phyloP scores from a whole-genome alignment of 495 filamentous ascomycete genomes.

The Talaromyces wortmannii region DNA sequence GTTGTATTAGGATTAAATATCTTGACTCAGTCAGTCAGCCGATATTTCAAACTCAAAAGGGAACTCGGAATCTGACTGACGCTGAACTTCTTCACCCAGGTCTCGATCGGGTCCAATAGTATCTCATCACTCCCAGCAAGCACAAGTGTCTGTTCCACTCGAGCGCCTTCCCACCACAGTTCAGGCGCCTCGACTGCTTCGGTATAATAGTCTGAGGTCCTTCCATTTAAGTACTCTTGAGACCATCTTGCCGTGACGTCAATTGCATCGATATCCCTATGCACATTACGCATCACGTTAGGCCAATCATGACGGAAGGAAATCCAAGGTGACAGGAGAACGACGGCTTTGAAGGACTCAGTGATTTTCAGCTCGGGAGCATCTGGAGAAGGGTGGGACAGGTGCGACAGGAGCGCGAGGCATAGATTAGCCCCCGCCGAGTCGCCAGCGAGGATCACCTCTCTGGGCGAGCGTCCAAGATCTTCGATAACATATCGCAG shows the following conservation, averaged over 20 bases:
- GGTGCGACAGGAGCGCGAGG: conserved; percentile 46
- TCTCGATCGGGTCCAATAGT: conserved; percentile 47
- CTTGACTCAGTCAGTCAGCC: conserved; percentile 11
- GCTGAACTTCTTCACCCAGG: conserved; percentile 30
- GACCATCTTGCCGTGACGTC: conserved; percentile 30
- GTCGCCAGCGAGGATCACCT: conserved; percentile 52
- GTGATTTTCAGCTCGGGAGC: conserved; percentile 26
- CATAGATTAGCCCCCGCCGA: conserved; percentile 58
- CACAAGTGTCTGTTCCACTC: conserved; percentile 42
- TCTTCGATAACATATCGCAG: conserved; percentile 34
- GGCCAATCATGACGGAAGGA: conserved; percentile 34
- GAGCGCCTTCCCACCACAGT: conserved; percentile 47
- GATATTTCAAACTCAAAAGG: background rate
- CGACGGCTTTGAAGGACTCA: conserved; percentile 35
- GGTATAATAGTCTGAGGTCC: conserved; percentile 43
- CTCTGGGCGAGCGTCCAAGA: conserved; percentile 24
- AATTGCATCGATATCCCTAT: conserved; percentile 40
- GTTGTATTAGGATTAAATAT: conserved; percentile 24
- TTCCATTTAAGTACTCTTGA: conserved; percentile 36
- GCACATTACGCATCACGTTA: conserved; percentile 33
- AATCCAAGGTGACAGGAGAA: conserved; percentile 53
- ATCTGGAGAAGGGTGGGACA: conserved; percentile 52
- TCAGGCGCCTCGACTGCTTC: conserved; percentile 40
- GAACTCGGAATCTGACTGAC: conserved; percentile 12
- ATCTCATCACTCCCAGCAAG: conserved; percentile 50